Evolutionary conservation across 1,284 basidiomycete species (phyloP).

Genomic region (Rhodotorula sp.): DNA sequence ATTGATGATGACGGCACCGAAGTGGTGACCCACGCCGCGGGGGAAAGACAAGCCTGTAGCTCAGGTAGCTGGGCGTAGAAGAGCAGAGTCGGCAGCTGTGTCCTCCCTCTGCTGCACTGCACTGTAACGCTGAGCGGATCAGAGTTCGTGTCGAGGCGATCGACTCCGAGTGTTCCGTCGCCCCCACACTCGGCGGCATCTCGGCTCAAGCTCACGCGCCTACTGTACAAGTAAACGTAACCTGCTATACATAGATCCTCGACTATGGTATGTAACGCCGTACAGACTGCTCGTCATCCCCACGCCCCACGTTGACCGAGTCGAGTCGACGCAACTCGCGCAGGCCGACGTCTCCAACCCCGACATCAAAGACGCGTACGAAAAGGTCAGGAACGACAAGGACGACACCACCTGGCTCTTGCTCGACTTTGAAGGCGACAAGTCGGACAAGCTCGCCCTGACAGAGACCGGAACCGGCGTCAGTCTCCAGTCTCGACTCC

Average conservation of each 20-base stretch:
- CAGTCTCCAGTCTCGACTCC: not conserved
- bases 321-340: too few relatives aligned
- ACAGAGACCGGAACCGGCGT: slow-evolving; percentile 32
- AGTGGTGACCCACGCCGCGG: too few relatives aligned
- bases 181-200: not conserved
- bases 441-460: slow-evolving; percentile 26
- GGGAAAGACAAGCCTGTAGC: too few relatives aligned
- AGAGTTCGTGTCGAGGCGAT: too few relatives aligned
- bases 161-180: not conserved
- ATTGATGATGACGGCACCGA: too few relatives aligned
- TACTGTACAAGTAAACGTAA: not conserved
- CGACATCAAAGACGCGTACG: slow-evolving; percentile 32
- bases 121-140: too few relatives aligned
- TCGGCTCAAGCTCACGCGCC: not conserved
- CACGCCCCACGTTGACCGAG: not conserved
- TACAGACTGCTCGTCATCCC: not conserved
- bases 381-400: slow-evolving; percentile 39
- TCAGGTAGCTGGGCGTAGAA: too few relatives aligned
- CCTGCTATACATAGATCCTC: not conserved
- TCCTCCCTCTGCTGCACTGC: too few relatives aligned
- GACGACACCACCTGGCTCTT: slow-evolving; percentile 35
- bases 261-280: slow-evolving; percentile 2
- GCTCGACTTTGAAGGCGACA: slow-evolving; percentile 28
- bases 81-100: too few relatives aligned
- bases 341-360: slow-evolving; percentile 38